Evolutionary conservation across 2,329 filamentous ascomycete genomes (phyloP).

Genomic region (Fusarium bactridioides): DNA sequence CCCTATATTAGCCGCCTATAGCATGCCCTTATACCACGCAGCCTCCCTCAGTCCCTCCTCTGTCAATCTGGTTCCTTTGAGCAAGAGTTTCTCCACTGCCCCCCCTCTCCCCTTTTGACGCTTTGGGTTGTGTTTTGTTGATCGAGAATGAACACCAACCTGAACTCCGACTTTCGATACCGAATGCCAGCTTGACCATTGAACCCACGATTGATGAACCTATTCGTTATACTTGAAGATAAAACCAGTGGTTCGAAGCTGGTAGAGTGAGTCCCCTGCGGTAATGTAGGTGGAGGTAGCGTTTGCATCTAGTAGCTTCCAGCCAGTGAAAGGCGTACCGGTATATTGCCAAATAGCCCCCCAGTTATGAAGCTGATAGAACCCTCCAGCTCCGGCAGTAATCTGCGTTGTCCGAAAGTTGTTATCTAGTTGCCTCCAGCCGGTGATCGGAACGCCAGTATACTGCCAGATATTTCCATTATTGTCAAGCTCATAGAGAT

Average conservation of each 20-base stretch:
- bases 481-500: background rate
- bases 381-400: background rate
- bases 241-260: background rate
- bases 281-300: background rate
- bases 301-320: background rate
- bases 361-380: background rate
- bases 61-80: background rate
- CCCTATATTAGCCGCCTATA: fast-evolving
- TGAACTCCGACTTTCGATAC: background rate
- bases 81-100: background rate
- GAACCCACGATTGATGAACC: background rate
- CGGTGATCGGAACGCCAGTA: background rate
- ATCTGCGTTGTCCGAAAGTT: background rate
- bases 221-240: background rate
- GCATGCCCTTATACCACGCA: fast-evolving
- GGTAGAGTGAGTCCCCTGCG: background rate
- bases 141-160: no score
- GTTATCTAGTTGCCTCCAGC: background rate
- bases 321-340: background rate
- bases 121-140: background rate
- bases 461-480: background rate
- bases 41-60: fast-evolving
- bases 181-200: background rate
- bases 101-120: background rate
- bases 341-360: background rate